Evolutionary conservation across 2,329 filamentous ascomycete species (phyloP).

Genomic region (Sarocladiaceae sp.): DNA sequence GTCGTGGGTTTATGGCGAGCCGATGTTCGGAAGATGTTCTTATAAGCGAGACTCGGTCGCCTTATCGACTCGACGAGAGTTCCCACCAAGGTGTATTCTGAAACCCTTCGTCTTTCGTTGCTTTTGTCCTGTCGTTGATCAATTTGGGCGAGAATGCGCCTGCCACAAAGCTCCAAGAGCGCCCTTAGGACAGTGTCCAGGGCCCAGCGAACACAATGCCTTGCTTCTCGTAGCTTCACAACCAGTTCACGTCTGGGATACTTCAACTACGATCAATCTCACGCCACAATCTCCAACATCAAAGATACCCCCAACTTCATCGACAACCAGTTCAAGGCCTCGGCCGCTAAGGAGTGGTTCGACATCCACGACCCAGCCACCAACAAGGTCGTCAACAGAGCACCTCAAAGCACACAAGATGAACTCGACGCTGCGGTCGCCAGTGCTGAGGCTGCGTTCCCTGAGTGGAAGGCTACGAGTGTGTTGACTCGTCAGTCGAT

Average conservation of each 20-base stretch:
- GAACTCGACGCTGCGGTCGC: constrained; percentile 28
- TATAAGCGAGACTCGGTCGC: no score
- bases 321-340: constrained; percentile 66
- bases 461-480: constrained; percentile 62
- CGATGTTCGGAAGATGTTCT: no score
- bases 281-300: not conserved
- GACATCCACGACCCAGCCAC: constrained; percentile 73
- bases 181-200: not conserved
- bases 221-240: not conserved
- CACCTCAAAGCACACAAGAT: constrained; percentile 53
- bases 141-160: not conserved
- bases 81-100: no score
- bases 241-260: not conserved
- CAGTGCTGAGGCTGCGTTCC: constrained; percentile 66
- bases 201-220: not conserved
- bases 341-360: constrained; percentile 64
- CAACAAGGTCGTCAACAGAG: constrained; percentile 71
- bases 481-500: constrained; percentile 67
- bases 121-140: no score
- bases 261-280: not conserved
- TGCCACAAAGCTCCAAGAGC: not conserved
- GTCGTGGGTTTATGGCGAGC: no score
- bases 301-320: constrained; percentile 63
- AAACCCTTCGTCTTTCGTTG: no score
- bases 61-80: no score